phyloP scores from a whole-genome alignment of 108 stramenopile species.

The Licmophora abbreviata region DNA sequence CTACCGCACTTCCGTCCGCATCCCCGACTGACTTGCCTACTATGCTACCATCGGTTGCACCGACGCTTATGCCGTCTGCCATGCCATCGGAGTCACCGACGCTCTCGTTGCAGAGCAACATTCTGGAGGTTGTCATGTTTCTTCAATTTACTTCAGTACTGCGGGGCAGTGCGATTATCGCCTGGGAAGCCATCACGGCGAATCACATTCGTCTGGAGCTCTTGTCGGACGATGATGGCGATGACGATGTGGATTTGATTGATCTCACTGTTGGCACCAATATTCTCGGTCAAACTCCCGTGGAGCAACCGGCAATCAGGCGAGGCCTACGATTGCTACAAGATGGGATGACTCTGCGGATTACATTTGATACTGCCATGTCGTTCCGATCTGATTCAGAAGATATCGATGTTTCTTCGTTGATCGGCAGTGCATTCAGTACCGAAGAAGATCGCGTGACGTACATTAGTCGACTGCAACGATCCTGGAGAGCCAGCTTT shows the following conservation, averaged over 20 bases:
- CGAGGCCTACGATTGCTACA: not conserved
- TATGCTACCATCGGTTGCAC: not conserved
- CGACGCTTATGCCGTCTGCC: not conserved
- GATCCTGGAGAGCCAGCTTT: constrained; percentile 5
- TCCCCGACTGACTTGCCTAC: not conserved
- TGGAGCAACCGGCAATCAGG: not conserved
- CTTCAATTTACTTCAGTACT: not conserved
- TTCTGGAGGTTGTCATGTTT: not conserved
- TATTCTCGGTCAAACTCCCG: not conserved
- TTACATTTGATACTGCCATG: constrained; percentile 13
- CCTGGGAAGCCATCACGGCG: not conserved
- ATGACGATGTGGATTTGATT: not conserved
- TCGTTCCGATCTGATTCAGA: constrained; percentile 9
- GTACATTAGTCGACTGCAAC: constrained; percentile 17
- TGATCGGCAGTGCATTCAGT: constrained; percentile 24
- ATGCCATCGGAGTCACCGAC: not conserved
- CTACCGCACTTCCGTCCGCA: not conserved
- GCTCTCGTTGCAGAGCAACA: not conserved
- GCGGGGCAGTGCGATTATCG: not conserved
- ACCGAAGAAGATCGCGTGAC: constrained; percentile 4
- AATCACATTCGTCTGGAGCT: not conserved
- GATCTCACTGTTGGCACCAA: not conserved
- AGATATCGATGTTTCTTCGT: constrained; percentile 10
- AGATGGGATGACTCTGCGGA: not conserved
- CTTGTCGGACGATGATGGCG: not conserved